Percentiles rank a stretch among this genome's conserved stretches.
These are phyloP conservation scores for Myochromella boudieri DNA, from an alignment of 768 basidiomycete species.

Conservation along the genomic window DNA sequence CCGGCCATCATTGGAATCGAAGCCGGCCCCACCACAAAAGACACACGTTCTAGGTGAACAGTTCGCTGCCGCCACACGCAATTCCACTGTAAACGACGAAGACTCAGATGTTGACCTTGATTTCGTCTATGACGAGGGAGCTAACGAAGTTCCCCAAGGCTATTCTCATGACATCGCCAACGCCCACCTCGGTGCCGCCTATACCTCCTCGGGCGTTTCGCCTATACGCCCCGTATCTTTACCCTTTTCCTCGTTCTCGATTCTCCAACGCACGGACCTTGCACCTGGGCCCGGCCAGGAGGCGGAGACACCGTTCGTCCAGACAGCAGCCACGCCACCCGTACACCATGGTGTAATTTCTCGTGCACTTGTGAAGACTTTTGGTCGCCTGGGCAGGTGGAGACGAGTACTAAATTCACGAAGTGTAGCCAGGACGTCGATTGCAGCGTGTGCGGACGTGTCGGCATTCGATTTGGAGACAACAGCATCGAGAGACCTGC, in stretches of 20 bases:
- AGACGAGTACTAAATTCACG: constrained; percentile 69
- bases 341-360: constrained; percentile 66
- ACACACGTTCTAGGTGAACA: constrained; percentile 58
- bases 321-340: constrained; percentile 46
- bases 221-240: constrained; percentile 45
- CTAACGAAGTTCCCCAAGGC: constrained; percentile 27
- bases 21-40: constrained; percentile 32
- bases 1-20: constrained; percentile 30
- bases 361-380: constrained; percentile 76
- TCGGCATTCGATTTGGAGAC: constrained; percentile 74
- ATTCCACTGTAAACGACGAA: constrained; percentile 42
- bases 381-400: constrained; percentile 82
- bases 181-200: constrained; percentile 43
- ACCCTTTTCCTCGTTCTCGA: constrained; percentile 56
- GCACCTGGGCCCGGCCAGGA: constrained; percentile 29
- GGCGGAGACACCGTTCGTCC: constrained; percentile 30
- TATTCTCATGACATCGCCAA: constrained; percentile 46
- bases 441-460: constrained; percentile 44
- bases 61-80: constrained; percentile 61
- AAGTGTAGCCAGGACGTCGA: constrained; percentile 26
- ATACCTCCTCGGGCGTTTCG: constrained; percentile 35
- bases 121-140: constrained; percentile 57
- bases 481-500: constrained; percentile 57
- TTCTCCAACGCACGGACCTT: constrained; percentile 62
- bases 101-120: constrained; percentile 81